A percentile compares a stretch with the other conserved stretches of the same genome.
These are phyloP conservation scores for Blastobotrys petasosporus DNA, from an alignment of 1,139 yeast genomes.

Conservation along the genomic window DNA sequence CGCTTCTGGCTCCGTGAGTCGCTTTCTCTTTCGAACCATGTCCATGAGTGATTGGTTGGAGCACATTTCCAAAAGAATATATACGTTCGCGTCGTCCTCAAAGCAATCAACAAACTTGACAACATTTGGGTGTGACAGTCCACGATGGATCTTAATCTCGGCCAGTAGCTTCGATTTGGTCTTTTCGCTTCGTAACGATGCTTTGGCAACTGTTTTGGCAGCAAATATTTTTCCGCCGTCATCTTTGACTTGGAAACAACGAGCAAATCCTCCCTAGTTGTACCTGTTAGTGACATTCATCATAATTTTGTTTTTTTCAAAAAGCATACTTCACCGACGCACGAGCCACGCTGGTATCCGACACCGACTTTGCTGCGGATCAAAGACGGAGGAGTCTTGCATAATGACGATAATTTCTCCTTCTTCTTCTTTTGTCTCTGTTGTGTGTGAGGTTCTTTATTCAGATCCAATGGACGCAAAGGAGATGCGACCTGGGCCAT, in stretches of 20 bases:
- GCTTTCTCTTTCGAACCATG: conserved; percentile 73
- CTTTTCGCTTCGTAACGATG: conserved; percentile 84
- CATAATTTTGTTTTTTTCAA: conserved; percentile 1
- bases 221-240: conserved; percentile 84
- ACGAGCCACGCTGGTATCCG: conserved; percentile 85
- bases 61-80: conserved; percentile 88
- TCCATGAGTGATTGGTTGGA: conserved; percentile 80
- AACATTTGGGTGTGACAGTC: conserved; percentile 81
- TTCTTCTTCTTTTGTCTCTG: conserved; percentile 45
- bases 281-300: neutral
- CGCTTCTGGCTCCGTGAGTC: conserved; percentile 85
- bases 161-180: conserved; percentile 79
- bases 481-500: conserved; percentile 7
- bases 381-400: conserved; percentile 92
- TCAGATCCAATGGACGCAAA: conserved; percentile 8
- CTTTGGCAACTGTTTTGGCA: conserved; percentile 97
- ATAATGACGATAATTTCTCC: conserved; percentile 78
- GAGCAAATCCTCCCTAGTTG: conserved; percentile 82
- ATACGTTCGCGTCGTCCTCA: conserved; percentile 90
- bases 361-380: conserved; percentile 82
- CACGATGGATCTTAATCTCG: conserved; percentile 92
- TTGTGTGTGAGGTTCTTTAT: conserved; percentile 4
- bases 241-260: conserved; percentile 95
- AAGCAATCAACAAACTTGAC: conserved; percentile 92
- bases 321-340: conserved; percentile 63